Conservation (phyloP, 208 protist genomes). For the Angomonas deanei region DNA sequence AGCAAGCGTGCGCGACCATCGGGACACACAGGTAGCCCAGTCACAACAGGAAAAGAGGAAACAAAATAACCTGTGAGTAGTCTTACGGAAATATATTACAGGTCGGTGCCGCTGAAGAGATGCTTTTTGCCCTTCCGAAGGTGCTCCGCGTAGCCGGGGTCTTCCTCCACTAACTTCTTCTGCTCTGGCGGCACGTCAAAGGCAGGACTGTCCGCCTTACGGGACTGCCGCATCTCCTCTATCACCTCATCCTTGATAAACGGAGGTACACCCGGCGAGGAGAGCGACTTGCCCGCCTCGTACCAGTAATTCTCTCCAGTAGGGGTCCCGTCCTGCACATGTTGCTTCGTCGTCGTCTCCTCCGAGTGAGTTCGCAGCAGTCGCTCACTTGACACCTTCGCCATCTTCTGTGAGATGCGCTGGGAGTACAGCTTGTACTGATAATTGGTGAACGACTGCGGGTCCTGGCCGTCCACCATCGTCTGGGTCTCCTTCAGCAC, state of each 20-base stretch:
- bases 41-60: not conserved
- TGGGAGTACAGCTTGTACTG: slow-evolving; percentile 67
- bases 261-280: slow-evolving; percentile 46
- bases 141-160: slow-evolving; percentile 48
- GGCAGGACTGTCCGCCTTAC: slow-evolving; percentile 43
- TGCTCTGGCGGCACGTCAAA: slow-evolving; percentile 45
- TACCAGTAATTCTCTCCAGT: slow-evolving; percentile 88
- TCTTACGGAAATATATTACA: not conserved
- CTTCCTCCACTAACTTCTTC: slow-evolving; percentile 20
- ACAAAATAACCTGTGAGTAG: too few relatives aligned
- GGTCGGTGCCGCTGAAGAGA: slow-evolving; percentile 19
- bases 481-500: slow-evolving; percentile 51
- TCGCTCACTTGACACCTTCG: slow-evolving; percentile 37
- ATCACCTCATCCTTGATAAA: slow-evolving; percentile 80
- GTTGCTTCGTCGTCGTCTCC: slow-evolving; percentile 42
- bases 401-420: slow-evolving; percentile 46
- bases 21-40: not conserved
- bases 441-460: slow-evolving; percentile 51
- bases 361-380: slow-evolving; percentile 49
- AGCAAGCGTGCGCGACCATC: not conserved
- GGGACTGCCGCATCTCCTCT: slow-evolving; percentile 55
- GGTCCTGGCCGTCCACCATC: slow-evolving; percentile 55
- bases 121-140: slow-evolving; percentile 41
- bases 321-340: slow-evolving; percentile 68
- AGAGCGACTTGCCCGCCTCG: slow-evolving; percentile 62